Conservation (phyloP, 2,329 filamentous ascomycete species). For the Fusarium albosuccineum region DNA sequence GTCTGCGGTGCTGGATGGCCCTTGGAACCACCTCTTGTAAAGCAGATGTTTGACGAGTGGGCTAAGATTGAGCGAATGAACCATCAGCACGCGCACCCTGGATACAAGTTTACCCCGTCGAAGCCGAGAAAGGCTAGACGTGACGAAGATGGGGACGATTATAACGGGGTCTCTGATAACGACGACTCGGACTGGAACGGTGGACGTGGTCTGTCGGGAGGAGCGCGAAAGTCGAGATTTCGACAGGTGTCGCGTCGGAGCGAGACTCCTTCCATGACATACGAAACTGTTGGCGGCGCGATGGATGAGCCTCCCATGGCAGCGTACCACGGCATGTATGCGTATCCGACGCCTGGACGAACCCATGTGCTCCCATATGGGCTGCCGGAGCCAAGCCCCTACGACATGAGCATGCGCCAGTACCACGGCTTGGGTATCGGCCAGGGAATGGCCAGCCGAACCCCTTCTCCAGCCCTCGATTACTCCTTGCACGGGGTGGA, state of each 20-base stretch:
- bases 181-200: conserved; percentile 44
- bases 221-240: conserved; percentile 22
- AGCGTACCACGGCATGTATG: conserved; percentile 32
- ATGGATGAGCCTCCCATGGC: conserved; percentile 15
- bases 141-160: conserved; percentile 46
- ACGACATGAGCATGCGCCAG: conserved; percentile 25
- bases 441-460: conserved; percentile 31
- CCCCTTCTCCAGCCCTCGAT: conserved; percentile 38
- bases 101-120: conserved; percentile 93
- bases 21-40: conserved; percentile 79
- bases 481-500: conserved; percentile 30
- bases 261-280: conserved; percentile 32
- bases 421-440: conserved; percentile 21
- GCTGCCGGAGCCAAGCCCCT: conserved; percentile 27
- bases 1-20: conserved; percentile 91
- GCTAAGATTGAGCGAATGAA: conserved; percentile 86
- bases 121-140: conserved; percentile 66
- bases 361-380: conserved; percentile 28
- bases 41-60: conserved; percentile 81
- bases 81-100: conserved; percentile 86
- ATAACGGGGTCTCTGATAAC: conserved; percentile 29
- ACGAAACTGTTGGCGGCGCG: conserved; percentile 20
- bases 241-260: conserved; percentile 34
- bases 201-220: conserved; percentile 12
- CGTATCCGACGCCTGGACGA: conserved; percentile 26